Conservation (phyloP, 2,329 filamentous ascomycete genomes). For the Aureobasidium namibiae region DNA sequence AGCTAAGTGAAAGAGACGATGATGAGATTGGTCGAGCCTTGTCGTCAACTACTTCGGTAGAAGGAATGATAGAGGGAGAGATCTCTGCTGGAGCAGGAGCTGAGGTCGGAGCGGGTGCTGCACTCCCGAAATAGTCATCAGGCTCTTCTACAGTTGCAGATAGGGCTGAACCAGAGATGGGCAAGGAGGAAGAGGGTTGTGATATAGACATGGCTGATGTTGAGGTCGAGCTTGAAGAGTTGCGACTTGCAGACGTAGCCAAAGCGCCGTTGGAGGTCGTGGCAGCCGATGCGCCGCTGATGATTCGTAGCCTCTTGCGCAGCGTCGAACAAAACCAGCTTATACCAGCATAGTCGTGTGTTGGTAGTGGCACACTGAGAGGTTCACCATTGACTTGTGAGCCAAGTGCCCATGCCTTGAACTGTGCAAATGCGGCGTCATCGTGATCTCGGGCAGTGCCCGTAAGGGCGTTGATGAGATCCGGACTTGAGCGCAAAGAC, state of each 20-base stretch:
- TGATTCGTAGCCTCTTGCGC: slow-evolving; percentile 58
- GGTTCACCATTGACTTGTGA: slow-evolving; percentile 46
- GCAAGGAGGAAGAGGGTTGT: background rate
- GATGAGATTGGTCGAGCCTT: background rate
- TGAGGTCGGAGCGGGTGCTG: slow-evolving; percentile 15
- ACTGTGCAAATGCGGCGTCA: slow-evolving; percentile 43
- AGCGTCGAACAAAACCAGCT: slow-evolving; percentile 65
- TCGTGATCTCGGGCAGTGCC: slow-evolving; percentile 33
- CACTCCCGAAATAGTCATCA: slow-evolving; percentile 36
- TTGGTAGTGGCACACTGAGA: slow-evolving; percentile 45
- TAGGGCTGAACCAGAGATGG: background rate
- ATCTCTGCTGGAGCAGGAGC: background rate
- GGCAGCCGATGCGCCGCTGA: slow-evolving; percentile 44
- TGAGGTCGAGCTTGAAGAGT: background rate
- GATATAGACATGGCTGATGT: slow-evolving; percentile 6
- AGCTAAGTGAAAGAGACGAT: background rate
- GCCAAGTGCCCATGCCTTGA: slow-evolving; percentile 62
- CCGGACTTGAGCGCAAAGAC: slow-evolving; percentile 51
- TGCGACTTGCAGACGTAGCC: background rate
- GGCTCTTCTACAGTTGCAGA: slow-evolving; percentile 20
- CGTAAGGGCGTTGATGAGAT: slow-evolving; percentile 49
- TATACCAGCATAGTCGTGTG: slow-evolving; percentile 54
- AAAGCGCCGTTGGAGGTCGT: background rate
- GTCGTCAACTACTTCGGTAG: slow-evolving; percentile 10
- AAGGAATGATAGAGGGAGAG: slow-evolving; percentile 6